Evolutionary conservation across 805 yeast genomes (phyloP), one percentile per base, ranked within the genome.

Genomic region (Saccharomycopsis vini): DNA sequence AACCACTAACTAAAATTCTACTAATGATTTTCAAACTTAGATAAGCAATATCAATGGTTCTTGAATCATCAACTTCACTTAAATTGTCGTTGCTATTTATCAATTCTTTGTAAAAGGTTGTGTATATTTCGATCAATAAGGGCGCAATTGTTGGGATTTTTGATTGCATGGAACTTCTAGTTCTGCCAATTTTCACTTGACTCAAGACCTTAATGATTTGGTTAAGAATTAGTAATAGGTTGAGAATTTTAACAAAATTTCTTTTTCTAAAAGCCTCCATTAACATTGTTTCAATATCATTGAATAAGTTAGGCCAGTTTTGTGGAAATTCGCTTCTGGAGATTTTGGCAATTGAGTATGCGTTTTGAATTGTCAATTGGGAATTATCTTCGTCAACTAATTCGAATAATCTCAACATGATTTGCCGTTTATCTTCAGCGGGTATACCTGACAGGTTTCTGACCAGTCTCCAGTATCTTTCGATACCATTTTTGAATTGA

Each of bases 401-500:
- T 23, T 70, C 66, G 23, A 50, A 49, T 52, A 87, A 82, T 7
- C 85, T 57, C 34, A 80, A 64, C 16, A 62, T 53, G 46, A 78
- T 69, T 38, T 88, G 86, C 39, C 71, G 74, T 0, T 49, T 48
- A 55, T 88, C 97, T 15, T 81, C 86, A 38, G 70, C 72, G 2
- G 70, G 51, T 16, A 81, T 70, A 0, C 76, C 67, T 48, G 69
- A 7, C 10, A 7, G 10, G 12, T 26, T 26, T 13, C n/a, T 33
- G 7, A 18, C 36, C 18, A 10, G 7, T 46, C 96, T 68, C 97
- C 98, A 90, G 55, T 76, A 77, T 56, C 74, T 77, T 15, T 86
- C 95, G 18, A 87, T 68, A 1, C 94, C 94, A 60, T 90, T 90
- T 56, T 92, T 90, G 61, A 90, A 77, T 51, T 82, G 83, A 34